phyloP scores from a whole-genome alignment of 163 green algal genomes.

The Trebouxiophyceae sp. region DNA sequence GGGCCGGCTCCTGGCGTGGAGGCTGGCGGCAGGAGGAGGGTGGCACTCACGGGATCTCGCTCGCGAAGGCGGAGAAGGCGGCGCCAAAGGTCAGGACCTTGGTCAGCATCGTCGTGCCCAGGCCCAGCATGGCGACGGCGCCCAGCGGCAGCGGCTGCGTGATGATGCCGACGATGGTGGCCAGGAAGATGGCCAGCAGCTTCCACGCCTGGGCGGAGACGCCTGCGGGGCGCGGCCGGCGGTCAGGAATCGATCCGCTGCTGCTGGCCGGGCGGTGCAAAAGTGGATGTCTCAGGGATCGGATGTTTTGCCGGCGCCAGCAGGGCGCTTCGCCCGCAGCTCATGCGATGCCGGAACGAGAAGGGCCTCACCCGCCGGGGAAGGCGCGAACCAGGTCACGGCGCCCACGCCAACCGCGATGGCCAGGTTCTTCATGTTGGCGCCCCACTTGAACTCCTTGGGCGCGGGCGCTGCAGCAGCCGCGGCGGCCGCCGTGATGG shows the following conservation, averaged over 20 bases:
- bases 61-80: slow-evolving; percentile 94
- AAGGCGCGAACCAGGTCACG: slow-evolving; percentile 69
- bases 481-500: no score
- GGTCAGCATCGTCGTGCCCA: slow-evolving; percentile 88
- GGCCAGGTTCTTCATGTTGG: slow-evolving; percentile 91
- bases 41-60: slow-evolving; percentile 93
- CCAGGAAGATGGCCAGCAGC: slow-evolving; percentile 94
- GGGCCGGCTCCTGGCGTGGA: no score
- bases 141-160: slow-evolving; percentile 95
- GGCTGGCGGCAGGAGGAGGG: no score
- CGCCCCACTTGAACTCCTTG: slow-evolving; percentile 59
- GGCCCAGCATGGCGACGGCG: slow-evolving; percentile 93
- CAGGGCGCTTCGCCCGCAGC: no score
- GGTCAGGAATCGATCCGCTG: no score
- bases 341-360: no score
- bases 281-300: no score
- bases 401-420: slow-evolving; percentile 78
- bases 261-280: no score
- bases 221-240: slow-evolving; percentile 74
- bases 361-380: slow-evolving; percentile 75
- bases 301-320: no score
- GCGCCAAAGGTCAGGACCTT: slow-evolving; percentile 92
- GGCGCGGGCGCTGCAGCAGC: background rate
- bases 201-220: slow-evolving; percentile 80
- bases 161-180: slow-evolving; percentile 95